Evolutionary conservation across 768 basidiomycete species (phyloP), one percentile per base, ranked within the genome.

Genomic region (Suillus lakei): DNA sequence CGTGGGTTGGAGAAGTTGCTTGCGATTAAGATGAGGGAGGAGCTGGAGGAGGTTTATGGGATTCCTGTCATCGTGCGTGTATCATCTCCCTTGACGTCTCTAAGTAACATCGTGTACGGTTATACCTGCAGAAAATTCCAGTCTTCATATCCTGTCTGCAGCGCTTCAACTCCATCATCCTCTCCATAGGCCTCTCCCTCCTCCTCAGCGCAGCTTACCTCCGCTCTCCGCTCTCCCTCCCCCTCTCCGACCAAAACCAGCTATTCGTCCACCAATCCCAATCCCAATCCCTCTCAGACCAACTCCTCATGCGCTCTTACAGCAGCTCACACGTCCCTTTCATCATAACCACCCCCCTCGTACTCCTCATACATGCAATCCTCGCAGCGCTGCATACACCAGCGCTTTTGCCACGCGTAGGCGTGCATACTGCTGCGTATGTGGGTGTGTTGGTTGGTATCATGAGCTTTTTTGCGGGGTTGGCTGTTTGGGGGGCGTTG

Each of bases 41-140:
- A 95, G 65, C 76, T 95, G 44, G 93, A 94, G 72, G 86, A 88
- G 58, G 82, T 93, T 5, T 94, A 92, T 70, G 93, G 93, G 2
- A 76, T 91, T n/a, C 90, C 93, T 3, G 82, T 90, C 44, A 87
- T 95, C 54, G 91, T 93, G 75, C 68, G 90, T 87, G 13, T n/a
- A 26, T 60, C 26, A 61, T 28, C 34, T 32, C 51, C 53, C n/a
- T 39, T 2, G 15, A 7, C 9, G 23, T 26, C 21, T 62, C 56
- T 69, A 67, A 50, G 26, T 4, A 8, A 50, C 26, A 16, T 15
- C 26, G 15, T 50, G 28, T 16, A 2, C 8, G n/a, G n/a, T n/a
- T n/a, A n/a, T n/a, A n/a, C 26, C 5, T 26, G 9, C 26, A 50
- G 91, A 83, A 83, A 67, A 91, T 95, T 36, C 93, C 93, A 0